Evolutionary conservation across 495 filamentous ascomycete genomes (phyloP).

Genomic region (Tuber melanosporum): DNA sequence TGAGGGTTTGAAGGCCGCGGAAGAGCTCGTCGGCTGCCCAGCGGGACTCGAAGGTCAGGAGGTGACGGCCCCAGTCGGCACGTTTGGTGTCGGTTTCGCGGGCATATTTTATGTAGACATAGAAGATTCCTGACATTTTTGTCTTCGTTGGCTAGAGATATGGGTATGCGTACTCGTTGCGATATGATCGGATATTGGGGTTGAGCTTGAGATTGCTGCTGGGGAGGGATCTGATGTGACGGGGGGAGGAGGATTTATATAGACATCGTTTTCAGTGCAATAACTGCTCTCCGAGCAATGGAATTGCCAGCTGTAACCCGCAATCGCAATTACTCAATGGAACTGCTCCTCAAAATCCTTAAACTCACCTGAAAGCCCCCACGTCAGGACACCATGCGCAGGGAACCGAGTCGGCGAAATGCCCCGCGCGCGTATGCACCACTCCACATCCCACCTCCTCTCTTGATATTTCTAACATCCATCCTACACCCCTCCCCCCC

Average conservation of each 20-base stretch:
- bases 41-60: constrained; percentile 15
- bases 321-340: background rate
- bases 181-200: background rate
- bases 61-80: background rate
- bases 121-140: constrained; percentile 7
- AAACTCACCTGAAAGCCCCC: background rate
- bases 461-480: background rate
- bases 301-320: background rate
- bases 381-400: background rate
- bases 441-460: background rate
- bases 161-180: background rate
- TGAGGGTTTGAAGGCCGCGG: constrained; percentile 5
- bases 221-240: background rate
- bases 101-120: constrained; percentile 20
- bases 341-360: background rate
- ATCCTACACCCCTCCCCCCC: background rate
- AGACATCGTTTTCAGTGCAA: background rate
- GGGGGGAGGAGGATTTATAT: background rate
- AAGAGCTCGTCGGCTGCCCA: constrained; percentile 24
- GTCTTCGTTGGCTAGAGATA: background rate
- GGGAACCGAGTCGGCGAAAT: background rate
- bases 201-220: background rate
- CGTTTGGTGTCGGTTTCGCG: background rate
- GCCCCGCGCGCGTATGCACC: background rate
- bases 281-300: background rate